phyloP scores from a whole-genome alignment of 2,329 filamentous ascomycete genomes.

The Fusarium continuum region DNA sequence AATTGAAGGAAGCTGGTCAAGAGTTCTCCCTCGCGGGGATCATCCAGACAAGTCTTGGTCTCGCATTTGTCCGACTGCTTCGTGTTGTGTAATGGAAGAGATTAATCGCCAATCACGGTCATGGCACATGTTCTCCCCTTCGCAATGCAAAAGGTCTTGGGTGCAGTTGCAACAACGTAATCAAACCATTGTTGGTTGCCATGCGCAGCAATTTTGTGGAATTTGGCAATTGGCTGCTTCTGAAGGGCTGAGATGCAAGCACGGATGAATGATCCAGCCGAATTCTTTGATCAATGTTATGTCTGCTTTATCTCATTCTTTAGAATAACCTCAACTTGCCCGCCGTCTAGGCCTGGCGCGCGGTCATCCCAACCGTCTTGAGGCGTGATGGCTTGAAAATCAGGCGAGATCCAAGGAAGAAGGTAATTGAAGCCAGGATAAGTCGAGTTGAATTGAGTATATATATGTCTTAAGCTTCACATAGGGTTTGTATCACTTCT shows the following conservation, averaged over 20 bases:
- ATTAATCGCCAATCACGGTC: constrained; percentile 49
- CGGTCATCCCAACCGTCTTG: constrained; percentile 51
- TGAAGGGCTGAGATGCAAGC: constrained; percentile 51
- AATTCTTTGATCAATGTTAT: constrained; percentile 50
- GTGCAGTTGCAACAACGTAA: constrained; percentile 50
- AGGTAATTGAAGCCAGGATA: constrained; percentile 55
- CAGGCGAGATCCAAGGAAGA: constrained; percentile 51
- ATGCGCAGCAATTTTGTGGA: constrained; percentile 46
- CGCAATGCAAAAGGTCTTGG: constrained; percentile 50
- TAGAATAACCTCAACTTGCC: constrained; percentile 33
- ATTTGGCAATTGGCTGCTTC: constrained; percentile 34
- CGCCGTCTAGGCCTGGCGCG: constrained; percentile 53
- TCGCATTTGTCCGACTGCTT: constrained; percentile 51
- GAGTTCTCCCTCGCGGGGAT: constrained; percentile 56
- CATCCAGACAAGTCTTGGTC: constrained; percentile 47
- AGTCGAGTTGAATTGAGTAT: constrained; percentile 52
- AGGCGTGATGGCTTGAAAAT: constrained; percentile 45
- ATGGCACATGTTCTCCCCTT: constrained; percentile 54
- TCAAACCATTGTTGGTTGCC: constrained; percentile 54
- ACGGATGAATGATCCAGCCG: constrained; percentile 55
- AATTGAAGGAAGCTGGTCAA: constrained; percentile 54
- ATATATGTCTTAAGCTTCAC: constrained; percentile 52
- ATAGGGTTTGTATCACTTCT: constrained; percentile 70
- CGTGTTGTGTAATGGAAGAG: constrained; percentile 41
- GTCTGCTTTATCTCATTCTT: too few species aligned